Evolutionary conservation across 305 asterid genomes (phyloP), one percentile per base, ranked within the genome.

Genomic region (Euphrasia arctica): DNA sequence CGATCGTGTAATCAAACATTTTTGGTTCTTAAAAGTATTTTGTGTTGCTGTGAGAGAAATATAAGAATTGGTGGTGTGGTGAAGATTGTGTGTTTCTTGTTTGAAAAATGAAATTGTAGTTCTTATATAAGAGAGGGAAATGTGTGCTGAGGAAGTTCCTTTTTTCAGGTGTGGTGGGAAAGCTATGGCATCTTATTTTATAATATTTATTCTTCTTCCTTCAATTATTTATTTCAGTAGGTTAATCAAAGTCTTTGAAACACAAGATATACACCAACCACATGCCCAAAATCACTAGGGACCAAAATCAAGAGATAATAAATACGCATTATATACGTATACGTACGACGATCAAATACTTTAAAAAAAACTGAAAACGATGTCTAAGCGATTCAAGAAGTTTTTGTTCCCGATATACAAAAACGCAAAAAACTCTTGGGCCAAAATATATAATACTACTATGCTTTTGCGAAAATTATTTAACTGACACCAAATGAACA

Each of bases 401-500:
- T 39, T 2, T 39, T 8, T 10, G 9, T 39, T 3, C 45, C 45
- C 3, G 12, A 39, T 1, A 39, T 39, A 39, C 0, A 9, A 39
- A 39, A 39, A 39, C 12, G 12, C 45, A 10, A 9, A 39, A 39
- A 39, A 39, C 9, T 39, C 45, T 9, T 39, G 12, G 6, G 45
- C 45, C 12, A 39, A 39, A 9, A 25, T 25, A 25, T 25, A 25
- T 25, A 25, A 25, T 25, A 25, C 2, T 39, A 39, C 3, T 1
- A 39, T 39, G 45, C 9, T 39, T 39, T 39, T 9, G 12, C 12
- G 9, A 7, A 7, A 39, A 62, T 84, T 77, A 91, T 49, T 81
- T 79, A 12, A 82, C 98, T 14, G 65, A 80, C 0, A 83, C 75
- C 82, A 91, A 68, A 84, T 89, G 96, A 58, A 91, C 98, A 56